Evolutionary conservation across 805 yeast species (phyloP), one percentile per base, ranked within the genome.

Genomic region (Cyberlindnera sargentensis): DNA sequence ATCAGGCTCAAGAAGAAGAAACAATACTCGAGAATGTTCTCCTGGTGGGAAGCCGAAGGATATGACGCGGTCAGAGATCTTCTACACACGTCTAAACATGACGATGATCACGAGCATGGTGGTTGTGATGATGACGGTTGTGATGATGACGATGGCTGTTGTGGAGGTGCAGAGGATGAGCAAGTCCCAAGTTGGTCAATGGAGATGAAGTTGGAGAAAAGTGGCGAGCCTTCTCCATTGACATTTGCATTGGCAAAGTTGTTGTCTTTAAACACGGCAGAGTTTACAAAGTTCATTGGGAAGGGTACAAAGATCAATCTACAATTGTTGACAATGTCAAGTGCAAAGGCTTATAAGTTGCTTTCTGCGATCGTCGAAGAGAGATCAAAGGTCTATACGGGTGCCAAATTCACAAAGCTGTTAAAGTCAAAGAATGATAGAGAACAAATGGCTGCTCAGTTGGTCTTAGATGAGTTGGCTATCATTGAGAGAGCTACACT

Each of bases 41-140:
- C 63, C 15, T 79, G 80, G 81, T 72, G 76, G 65, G 73, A 71
- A 29, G 60, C 57, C 9, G 56, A 64, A 20, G 79, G 79, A 4
- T 72, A 68, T 48, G 68, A 62, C 15, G 37, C 67, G 11, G 49
- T 53, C 36, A 46, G 46, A 32, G 53, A 48, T 3, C 40, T 34
- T 9, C 28, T 56, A 6, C 30, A 40, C 7, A 27, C 40, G 9
- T 48, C 44, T 34, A 49, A 47, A 23, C 60, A 52, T 34, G 54
- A 43, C 5, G 47, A 48, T 10, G 50, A 40, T 4, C 46, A 43
- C 11, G 56, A 41, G 1, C 45, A 44, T 8, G 53, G 44, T 25
- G 47, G 38, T 9, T 46, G 49, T 27, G 55, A 50, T 3, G 52
- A 51, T n/a, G 46, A 46, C 5, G 60, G 50, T 2, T 34, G 41